Conservation (phyloP, 2,329 filamentous ascomycete species). For the Hypomyces perniciosus region DNA sequence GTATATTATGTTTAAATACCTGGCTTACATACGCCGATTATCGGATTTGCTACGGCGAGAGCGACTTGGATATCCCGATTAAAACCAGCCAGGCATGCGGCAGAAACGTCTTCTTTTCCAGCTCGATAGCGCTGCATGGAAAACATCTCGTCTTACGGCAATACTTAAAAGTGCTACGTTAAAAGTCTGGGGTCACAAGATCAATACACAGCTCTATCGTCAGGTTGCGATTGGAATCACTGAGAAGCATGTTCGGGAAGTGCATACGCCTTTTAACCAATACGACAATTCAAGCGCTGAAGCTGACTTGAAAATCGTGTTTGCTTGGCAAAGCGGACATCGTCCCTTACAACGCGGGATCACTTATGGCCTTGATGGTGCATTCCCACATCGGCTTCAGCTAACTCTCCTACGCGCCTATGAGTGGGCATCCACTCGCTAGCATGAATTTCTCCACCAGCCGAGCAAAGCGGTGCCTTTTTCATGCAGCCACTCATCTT, state of each 20-base stretch:
- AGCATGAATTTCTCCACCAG: constrained; percentile 13
- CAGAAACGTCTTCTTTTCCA: neutral
- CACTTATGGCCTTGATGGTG: constrained; percentile 17
- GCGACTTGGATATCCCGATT: neutral
- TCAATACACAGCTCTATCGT: neutral
- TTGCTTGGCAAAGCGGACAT: constrained; percentile 16
- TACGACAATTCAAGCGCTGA: constrained; percentile 7
- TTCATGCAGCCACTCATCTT: too few species aligned
- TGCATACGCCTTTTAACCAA: constrained; percentile 3
- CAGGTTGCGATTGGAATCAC: constrained; percentile 12
- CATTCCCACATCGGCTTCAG: constrained; percentile 11
- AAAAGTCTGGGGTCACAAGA: neutral
- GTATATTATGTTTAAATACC: neutral
- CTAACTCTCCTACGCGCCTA: constrained; percentile 9
- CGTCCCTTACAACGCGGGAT: constrained; percentile 11
- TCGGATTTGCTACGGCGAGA: neutral
- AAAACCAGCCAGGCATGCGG: neutral
- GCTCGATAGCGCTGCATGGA: neutral
- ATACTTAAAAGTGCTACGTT: neutral
- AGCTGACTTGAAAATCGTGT: constrained; percentile 5
- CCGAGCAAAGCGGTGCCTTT: neutral
- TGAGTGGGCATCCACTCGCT: constrained; percentile 6
- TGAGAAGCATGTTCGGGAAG: constrained; percentile 11
- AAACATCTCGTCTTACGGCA: neutral
- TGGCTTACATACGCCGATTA: neutral